Base-by-base conservation (phyloP, 805 yeast species). In the Jamesozyma hellenica region DNA sequence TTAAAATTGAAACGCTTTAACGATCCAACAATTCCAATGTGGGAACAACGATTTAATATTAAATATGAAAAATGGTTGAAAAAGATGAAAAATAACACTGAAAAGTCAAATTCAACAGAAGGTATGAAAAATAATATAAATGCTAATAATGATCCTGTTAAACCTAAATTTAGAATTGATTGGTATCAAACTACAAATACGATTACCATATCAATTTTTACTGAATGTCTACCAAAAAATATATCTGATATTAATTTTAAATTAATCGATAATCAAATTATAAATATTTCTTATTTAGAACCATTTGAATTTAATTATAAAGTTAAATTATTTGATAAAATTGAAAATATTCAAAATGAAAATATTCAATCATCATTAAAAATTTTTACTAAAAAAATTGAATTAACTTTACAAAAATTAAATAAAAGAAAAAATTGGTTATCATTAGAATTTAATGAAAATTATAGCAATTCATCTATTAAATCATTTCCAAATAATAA, bases 381-480 rank as follows among this genome's bases (percentile, higher is more conserved):
- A 11, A 72, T 87, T 2, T 77, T 74, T 51, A 65, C 79, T 1
- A 82, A 92, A 16, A 90, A 90, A 52, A 48, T 90, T 3, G 96
- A 90, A 58, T 55, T 87, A 8, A 57, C 57, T n/a, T 61, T 88
- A 31, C 53, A 34, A 19, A 87, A 87, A 17, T 4, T 28, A 10
- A 19, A 28, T 4, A 21, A 54, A 12, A 29, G 12, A 55, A 52
- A 7, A 45, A 44, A 9, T 39, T 83, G 94, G 94, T 63, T 67
- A 25, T 46, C 67, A 2, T 60, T 82, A 4, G 67, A 61, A 38
- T 18, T n/a, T 9, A 32, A 26, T 4, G 30, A 3, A 8, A 28
- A 28, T 14, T 13, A 21, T 9, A 39, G 26, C 3, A 13, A 13
- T 26, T 14, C 28, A 15, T 15, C 25, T n/a, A 18, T 16, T n/a